phyloP scores from a whole-genome alignment of 169 alveolate species.

The Babesia caballi region DNA sequence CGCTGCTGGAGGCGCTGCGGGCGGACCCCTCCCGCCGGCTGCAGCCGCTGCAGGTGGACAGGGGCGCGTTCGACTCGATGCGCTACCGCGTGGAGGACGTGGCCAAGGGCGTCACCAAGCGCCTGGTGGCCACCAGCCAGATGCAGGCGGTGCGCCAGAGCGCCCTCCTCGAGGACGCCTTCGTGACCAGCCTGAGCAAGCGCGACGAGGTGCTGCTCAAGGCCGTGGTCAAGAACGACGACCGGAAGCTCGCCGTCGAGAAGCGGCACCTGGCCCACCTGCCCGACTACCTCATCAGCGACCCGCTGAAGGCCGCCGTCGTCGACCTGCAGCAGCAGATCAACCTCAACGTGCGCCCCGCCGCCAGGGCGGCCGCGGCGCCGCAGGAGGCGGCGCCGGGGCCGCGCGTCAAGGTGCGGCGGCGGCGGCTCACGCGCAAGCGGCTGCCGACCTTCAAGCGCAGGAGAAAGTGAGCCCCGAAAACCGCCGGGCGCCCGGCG shows the following conservation, averaged over 20 bases:
- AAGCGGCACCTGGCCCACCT: conserved; percentile 49
- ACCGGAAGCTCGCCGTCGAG: conserved; percentile 29
- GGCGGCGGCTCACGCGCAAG: conserved; percentile 7
- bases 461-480: conserved; percentile 32
- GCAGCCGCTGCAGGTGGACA: neutral
- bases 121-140: conserved; percentile 40
- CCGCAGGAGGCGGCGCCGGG: neutral
- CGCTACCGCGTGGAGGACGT: conserved; percentile 58
- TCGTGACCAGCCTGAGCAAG: conserved; percentile 32
- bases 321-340: conserved; percentile 30
- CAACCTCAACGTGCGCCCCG: conserved; percentile 13
- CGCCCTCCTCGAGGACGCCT: conserved; percentile 55
- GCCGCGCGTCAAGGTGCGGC: neutral
- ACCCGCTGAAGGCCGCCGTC: conserved; percentile 24
- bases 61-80: conserved; percentile 35
- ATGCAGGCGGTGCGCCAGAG: conserved; percentile 57
- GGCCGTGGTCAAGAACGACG: conserved; percentile 53
- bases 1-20: conserved; percentile 20
- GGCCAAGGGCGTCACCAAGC: conserved; percentile 44
- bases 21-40: neutral
- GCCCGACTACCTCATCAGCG: conserved; percentile 46
- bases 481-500: neutral
- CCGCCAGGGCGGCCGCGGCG: neutral
- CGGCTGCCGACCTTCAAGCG: conserved; percentile 45
- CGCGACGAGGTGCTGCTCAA: conserved; percentile 44